Percentiles rank a stretch among this genome's conserved stretches.
These are phyloP conservation scores for Glebionis coronaria DNA, from an alignment of 129 eudicot species.

Conservation along the genomic window DNA sequence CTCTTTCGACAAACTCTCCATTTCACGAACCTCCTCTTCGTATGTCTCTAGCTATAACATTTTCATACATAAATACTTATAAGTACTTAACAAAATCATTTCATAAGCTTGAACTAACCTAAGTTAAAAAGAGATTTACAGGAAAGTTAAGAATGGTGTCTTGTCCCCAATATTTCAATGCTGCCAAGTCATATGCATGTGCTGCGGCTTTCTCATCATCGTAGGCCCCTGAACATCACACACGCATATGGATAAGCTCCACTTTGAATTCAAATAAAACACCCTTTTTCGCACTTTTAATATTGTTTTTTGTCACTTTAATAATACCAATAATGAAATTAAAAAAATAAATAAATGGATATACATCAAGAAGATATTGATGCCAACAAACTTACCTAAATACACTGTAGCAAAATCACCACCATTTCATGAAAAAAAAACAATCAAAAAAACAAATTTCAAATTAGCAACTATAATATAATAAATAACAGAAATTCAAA, in stretches of 20 bases:
- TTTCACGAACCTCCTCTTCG: slow-evolving; percentile 53
- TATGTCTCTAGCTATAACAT: slow-evolving; percentile 56
- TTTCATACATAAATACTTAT: neutral
- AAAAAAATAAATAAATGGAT: neutral
- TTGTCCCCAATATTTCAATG: slow-evolving; percentile 92
- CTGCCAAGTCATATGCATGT: slow-evolving; percentile 94
- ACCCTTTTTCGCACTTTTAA: slow-evolving; percentile 13
- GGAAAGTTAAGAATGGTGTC: slow-evolving; percentile 76
- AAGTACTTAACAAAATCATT: neutral
- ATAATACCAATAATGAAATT: slow-evolving; percentile 1
- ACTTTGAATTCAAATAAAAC: slow-evolving; percentile 17
- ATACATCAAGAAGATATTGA: slow-evolving; percentile 16
- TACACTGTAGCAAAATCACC: slow-evolving; percentile 57
- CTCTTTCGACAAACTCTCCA: slow-evolving; percentile 72
- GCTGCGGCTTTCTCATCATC: slow-evolving; percentile 92
- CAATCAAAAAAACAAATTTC: slow-evolving; percentile 12
- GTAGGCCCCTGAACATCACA: slow-evolving; percentile 68
- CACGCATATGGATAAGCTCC: slow-evolving; percentile 30
- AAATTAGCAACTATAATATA: slow-evolving; percentile 10
- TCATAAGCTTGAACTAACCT: neutral
- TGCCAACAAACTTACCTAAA: slow-evolving; percentile 54
- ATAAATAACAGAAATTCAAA: neutral
- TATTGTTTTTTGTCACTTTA: neutral
- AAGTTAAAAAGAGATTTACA: slow-evolving; percentile 28
- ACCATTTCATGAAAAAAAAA: slow-evolving; percentile 22